These are phyloP conservation scores for Tetradesmus lagerheimii DNA, from an alignment of 139 green algal genomes.

Conservation along the genomic window DNA sequence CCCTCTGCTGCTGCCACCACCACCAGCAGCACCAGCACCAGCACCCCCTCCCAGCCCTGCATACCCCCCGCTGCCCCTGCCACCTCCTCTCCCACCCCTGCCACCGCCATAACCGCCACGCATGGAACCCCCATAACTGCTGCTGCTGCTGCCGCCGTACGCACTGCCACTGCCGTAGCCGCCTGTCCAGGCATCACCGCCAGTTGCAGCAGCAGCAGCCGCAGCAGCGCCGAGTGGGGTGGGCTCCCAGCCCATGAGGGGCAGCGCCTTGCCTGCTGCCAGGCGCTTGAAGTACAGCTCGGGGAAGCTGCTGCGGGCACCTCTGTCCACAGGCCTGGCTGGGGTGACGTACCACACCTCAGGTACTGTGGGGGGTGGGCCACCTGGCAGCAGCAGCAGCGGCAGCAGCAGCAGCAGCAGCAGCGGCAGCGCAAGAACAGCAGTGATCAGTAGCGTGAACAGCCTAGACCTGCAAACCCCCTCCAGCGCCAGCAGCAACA, in stretches of 20 bases:
- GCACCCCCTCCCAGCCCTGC: background rate
- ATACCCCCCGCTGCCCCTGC: background rate
- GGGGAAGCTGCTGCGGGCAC: background rate
- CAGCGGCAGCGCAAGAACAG: background rate
- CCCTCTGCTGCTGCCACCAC: background rate
- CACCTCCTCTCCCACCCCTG: background rate
- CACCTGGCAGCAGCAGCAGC: background rate
- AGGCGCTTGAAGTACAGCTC: slow-evolving; percentile 9
- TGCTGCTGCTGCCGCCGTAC: background rate
- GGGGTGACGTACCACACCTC: slow-evolving; percentile 29
- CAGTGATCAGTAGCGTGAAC: background rate
- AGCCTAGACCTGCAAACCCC: background rate
- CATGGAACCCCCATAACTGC: background rate
- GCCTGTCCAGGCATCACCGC: background rate
- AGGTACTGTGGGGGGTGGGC: background rate
- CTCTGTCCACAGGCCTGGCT: background rate
- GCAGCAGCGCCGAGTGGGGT: background rate
- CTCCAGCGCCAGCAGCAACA: no score
- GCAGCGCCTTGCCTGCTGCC: background rate
- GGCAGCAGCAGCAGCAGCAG: background rate
- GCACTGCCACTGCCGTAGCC: background rate
- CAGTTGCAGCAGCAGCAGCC: background rate
- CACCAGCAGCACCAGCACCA: slow-evolving; percentile 9
- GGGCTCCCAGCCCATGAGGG: background rate
- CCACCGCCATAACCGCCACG: background rate